Conservation (phyloP, 176 grass and related monocot genomes). For the Avena sativa region DNA sequence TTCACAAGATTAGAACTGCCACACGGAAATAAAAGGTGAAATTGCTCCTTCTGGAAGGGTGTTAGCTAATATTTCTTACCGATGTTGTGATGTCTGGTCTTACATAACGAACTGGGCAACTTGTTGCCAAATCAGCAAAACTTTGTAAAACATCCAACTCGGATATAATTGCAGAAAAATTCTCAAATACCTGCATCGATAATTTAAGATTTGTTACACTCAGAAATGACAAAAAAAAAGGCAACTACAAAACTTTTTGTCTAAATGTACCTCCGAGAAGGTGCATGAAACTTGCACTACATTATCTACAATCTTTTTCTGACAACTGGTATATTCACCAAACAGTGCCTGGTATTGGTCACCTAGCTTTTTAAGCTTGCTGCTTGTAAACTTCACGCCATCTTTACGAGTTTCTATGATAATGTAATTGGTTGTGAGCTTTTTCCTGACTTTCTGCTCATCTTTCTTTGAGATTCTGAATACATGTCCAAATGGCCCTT, state of each 20-base stretch:
- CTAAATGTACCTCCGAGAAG: constrained; percentile 80
- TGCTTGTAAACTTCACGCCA: constrained; percentile 91
- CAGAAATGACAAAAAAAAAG: constrained; percentile 20
- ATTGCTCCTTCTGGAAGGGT: constrained; percentile 38
- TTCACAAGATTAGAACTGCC: constrained; percentile 23
- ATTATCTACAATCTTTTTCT: constrained; percentile 73
- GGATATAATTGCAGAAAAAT: constrained; percentile 71
- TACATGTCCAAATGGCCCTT: constrained; percentile 86
- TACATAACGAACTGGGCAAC: constrained; percentile 87
- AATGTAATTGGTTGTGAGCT: constrained; percentile 74
- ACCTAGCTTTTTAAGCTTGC: constrained; percentile 92
- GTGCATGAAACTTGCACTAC: constrained; percentile 75
- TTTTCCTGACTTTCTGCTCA: constrained; percentile 96
- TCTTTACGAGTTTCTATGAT: constrained; percentile 98
- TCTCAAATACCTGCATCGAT: constrained; percentile 78
- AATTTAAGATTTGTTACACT: constrained; percentile 44
- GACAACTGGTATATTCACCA: constrained; percentile 72
- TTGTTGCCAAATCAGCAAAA: constrained; percentile 91
- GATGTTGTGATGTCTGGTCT: constrained; percentile 87
- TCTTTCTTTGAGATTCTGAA: constrained; percentile 99
- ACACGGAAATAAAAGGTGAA: constrained; percentile 15
- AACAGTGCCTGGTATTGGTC: constrained; percentile 83
- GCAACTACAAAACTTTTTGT: constrained; percentile 14
- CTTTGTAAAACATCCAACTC: constrained; percentile 95
- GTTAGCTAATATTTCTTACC: constrained; percentile 60